Evolutionary conservation across 2,329 filamentous ascomycete species (phyloP).

Genomic region (Penicillium sclerotigenum): DNA sequence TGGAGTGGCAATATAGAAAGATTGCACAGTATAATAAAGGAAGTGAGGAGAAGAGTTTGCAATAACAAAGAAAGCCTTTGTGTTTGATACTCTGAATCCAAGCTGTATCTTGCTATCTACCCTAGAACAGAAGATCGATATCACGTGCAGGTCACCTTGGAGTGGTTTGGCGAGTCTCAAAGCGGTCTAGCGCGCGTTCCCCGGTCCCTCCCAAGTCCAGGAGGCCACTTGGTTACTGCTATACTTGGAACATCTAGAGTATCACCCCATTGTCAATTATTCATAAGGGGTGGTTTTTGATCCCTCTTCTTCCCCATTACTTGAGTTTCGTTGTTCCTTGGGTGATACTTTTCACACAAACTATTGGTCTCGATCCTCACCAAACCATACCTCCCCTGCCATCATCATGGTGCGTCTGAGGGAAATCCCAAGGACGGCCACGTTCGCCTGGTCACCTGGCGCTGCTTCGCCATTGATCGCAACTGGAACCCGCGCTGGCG

Average conservation of each 20-base stretch:
- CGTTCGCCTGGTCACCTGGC: constrained; percentile 93
- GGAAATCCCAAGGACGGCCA: constrained; percentile 93
- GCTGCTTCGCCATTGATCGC: constrained; percentile 76
- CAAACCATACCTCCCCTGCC: constrained; percentile 23
- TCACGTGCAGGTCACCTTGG: constrained; percentile 30
- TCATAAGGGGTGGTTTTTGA: constrained; percentile 30
- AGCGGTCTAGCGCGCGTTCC: constrained; percentile 30
- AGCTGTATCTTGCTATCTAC: constrained; percentile 8
- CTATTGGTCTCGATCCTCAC: constrained; percentile 18
- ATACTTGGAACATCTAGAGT: constrained; percentile 23
- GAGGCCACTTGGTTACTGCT: constrained; percentile 42
- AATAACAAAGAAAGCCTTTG: not conserved
- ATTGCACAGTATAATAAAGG: not conserved
- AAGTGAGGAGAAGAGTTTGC: not conserved
- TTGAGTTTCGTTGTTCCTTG: constrained; percentile 16
- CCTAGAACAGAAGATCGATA: constrained; percentile 27
- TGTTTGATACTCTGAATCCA: not conserved
- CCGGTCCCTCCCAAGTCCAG: constrained; percentile 35
- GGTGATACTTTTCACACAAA: constrained; percentile 13
- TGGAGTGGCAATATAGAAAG: not conserved
- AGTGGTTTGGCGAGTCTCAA: constrained; percentile 36
- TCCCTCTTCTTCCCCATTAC: constrained; percentile 9
- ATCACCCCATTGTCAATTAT: constrained; percentile 29
- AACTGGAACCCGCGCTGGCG: constrained; percentile 90
- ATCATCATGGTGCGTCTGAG: constrained; percentile 84